phyloP scores from a whole-genome alignment of 2,329 filamentous ascomycete genomes.

The Rasamsonia emersonii region DNA sequence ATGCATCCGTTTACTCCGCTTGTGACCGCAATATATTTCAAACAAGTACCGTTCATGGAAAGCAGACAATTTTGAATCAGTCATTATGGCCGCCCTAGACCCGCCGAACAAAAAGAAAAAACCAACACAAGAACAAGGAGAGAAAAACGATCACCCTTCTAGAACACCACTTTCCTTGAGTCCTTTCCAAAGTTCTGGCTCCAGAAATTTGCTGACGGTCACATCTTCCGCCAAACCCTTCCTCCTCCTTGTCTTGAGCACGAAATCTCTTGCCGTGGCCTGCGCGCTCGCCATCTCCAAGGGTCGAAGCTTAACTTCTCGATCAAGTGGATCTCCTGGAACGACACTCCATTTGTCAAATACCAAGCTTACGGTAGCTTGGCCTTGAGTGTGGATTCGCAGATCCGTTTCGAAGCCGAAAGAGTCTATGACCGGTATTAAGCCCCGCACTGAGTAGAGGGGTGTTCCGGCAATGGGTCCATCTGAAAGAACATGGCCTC shows the following conservation, averaged over 20 bases:
- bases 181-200: conserved; percentile 84
- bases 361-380: conserved; percentile 80
- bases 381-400: conserved; percentile 88
- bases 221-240: conserved; percentile 96
- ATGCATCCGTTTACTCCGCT: no score
- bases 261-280: conserved; percentile 89
- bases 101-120: no score
- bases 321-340: conserved; percentile 88
- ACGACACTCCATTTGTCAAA: conserved; percentile 97
- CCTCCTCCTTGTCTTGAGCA: conserved; percentile 84
- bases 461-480: conserved; percentile 90
- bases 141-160: conserved; percentile 51
- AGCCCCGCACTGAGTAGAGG: conserved; percentile 79
- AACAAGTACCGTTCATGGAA: no score
- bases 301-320: conserved; percentile 69
- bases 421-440: conserved; percentile 91
- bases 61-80: no score
- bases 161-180: conserved; percentile 83
- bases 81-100: no score
- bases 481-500: conserved; percentile 91
- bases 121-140: no score
- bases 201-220: conserved; percentile 89
- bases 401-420: conserved; percentile 98
- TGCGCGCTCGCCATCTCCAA: conserved; percentile 82
- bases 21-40: no score